Evolutionary conservation across 306 rosid genomes (phyloP).

Genomic region (Vigna nakashimae): DNA sequence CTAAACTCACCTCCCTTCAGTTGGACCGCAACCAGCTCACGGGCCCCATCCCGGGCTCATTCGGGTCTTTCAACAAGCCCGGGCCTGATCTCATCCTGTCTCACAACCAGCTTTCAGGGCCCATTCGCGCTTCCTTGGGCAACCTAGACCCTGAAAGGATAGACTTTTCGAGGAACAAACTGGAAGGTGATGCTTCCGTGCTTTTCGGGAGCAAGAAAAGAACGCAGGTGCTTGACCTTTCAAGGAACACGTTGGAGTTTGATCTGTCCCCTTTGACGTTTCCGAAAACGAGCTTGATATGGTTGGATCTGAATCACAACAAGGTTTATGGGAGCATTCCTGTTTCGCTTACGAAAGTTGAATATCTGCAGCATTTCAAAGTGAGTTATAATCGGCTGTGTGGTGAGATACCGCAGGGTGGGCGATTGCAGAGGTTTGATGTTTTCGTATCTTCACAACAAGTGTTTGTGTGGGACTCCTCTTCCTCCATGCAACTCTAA

Average conservation of each 20-base stretch:
- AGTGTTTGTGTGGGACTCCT: slow-evolving; percentile 10
- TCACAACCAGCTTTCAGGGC: not conserved
- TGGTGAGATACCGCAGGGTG: not conserved
- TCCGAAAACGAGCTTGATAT: not conserved
- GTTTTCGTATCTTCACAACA: not conserved
- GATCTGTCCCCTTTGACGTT: not conserved
- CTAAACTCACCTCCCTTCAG: not conserved
- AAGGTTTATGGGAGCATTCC: slow-evolving; percentile 2
- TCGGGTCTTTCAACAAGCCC: slow-evolving; percentile 4
- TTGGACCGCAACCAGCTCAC: slow-evolving; percentile 10
- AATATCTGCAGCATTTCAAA: not conserved
- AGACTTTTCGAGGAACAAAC: not conserved
- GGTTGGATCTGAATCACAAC: slow-evolving; percentile 10
- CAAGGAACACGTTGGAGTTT: not conserved
- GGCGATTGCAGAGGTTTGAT: not conserved
- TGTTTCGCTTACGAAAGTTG: not conserved
- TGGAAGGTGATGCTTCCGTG: not conserved
- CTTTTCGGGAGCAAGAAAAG: not conserved
- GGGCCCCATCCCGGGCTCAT: not conserved
- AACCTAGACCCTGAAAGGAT: not conserved
- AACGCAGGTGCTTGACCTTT: not conserved
- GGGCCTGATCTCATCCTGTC: not conserved
- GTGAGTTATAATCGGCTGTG: not conserved
- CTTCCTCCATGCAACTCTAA: not conserved
- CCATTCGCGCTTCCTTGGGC: not conserved